These are phyloP conservation scores for Aureobasidium mangrovei DNA, from an alignment of 2,329 filamentous ascomycete genomes.

Conservation along the genomic window DNA sequence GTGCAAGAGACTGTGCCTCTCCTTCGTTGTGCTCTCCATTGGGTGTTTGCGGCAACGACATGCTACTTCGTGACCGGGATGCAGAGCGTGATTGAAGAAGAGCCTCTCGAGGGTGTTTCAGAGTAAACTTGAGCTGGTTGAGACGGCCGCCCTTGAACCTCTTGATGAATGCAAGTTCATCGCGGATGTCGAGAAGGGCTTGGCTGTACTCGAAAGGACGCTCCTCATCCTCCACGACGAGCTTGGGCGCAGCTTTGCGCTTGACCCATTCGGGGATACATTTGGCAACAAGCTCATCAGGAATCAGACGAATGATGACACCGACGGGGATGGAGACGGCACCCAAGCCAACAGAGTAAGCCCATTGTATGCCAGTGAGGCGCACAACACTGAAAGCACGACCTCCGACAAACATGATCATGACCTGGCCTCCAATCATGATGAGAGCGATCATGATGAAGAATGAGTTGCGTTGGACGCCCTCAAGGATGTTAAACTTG, in stretches of 20 bases:
- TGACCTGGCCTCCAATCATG: conserved; percentile 81
- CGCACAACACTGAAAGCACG: conserved; percentile 65
- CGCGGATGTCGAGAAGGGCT: conserved; percentile 63
- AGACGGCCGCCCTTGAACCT: conserved; percentile 72
- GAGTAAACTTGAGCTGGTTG: conserved; percentile 70
- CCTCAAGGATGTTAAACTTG: conserved; percentile 90
- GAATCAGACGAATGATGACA: conserved; percentile 70
- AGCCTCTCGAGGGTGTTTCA: conserved; percentile 64
- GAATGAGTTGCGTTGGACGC: conserved; percentile 74
- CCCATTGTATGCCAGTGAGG: conserved; percentile 74
- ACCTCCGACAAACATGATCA: conserved; percentile 85
- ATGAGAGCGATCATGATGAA: conserved; percentile 77
- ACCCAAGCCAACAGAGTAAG: conserved; percentile 73
- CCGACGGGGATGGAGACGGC: conserved; percentile 79
- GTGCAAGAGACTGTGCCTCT: conserved; percentile 33
- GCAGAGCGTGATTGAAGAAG: conserved; percentile 56
- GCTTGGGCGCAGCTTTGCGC: conserved; percentile 33
- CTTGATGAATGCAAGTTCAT: conserved; percentile 74
- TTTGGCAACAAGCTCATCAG: conserved; percentile 54
- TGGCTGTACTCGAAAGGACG: conserved; percentile 53
- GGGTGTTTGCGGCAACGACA: conserved; percentile 56
- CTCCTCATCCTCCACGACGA: conserved; percentile 35
- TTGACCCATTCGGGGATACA: conserved; percentile 33
- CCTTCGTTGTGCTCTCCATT: conserved; percentile 43
- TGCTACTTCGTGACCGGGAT: conserved; percentile 53